Base-by-base conservation (phyloP, 2,329 filamentous ascomycete genomes). In the Dactylellina parvicollis region DNA sequence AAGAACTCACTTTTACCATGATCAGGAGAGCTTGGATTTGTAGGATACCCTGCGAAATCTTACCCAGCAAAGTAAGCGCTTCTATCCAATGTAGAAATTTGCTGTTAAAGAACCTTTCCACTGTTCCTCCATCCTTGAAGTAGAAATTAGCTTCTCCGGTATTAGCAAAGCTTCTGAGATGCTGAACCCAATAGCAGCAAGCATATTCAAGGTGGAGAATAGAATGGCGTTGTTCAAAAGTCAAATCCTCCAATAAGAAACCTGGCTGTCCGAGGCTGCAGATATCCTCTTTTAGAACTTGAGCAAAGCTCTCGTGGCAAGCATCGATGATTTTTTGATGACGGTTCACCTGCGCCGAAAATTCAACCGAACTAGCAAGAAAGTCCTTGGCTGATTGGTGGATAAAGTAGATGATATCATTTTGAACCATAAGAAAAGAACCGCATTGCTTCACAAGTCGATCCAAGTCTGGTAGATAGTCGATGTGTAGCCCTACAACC, bases 91-190 rank as follows among this genome's bases (percentile, higher is more conserved):
- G 77, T 2, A 84, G 80, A 55, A 83, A 77, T 74, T 83, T 80
- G 12, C 71, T 8, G 10, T 77, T 67, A 3, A 84, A 75, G 71
- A 84, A 84, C 0, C 55, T 0, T 55, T 82, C 73, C 4, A 79
- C 77, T 34, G 30, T 12, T 4, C 50, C 18, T 22, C n/a, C 12
- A 8, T 8, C 4, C 14, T 98, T 95, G 95, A 24, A 16, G 28
- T 26, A 56, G 32, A 12, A 80, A 98, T 47, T 24, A 9, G 22
- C 22, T 7, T 30, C 22, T 14, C 12, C n/a, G 7, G 12, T n/a
- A 52, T 16, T 18, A 7, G 20, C 26, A 16, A 52, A n/a, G 20
- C 14, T 16, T 22, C n/a, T 22, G 12, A 64, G 28, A 36, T 64
- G 60, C 3, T 36, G 10, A 16, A 55, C 60, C 60, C 47, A 64